Base-by-base conservation (phyloP, 2,329 filamentous ascomycete genomes). In the Fusarium falciforme region DNA sequence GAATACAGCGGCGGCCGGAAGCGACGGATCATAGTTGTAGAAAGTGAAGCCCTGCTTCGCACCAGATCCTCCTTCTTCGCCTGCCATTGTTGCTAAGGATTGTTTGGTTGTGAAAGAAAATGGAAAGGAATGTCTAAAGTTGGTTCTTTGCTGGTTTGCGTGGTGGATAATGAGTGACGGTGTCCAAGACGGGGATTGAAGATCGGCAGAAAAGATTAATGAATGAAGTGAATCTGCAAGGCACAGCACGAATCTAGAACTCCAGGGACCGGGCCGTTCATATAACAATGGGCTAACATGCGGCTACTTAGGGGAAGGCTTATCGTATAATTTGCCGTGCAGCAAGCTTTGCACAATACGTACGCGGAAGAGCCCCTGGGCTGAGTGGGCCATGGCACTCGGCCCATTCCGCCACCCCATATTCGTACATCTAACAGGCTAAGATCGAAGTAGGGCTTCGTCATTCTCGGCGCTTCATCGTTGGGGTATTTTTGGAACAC, bases 11-110 rank as follows among this genome's bases (percentile, higher is more conserved):
- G 86, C 87, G 3, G 84, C 82, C 0, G 81, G 78, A 6, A 83
- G 73, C 4, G 83, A 85, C 1, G 87, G 86, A 22, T 84, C 76
- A 76, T 88, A 88, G 55, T 85, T 84, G 78, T 88, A 89, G 22
- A 78, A 71, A 17, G 60, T 40, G 31, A 60, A 74, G 14, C 31
- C 60, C 31, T 42, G 31, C 31, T 52, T 27, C 17, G 5, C 47
- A 11, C 47, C 12, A 29, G 44, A 49, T 49, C 22, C 17, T 17
- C 10, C 16, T 27, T 29, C 27, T 9, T n/a, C 47, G 29, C 20
- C 54, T n/a, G 55, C 55, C 55, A 59, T 59, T n/a, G 17, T 20
- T 2, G 2, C 49, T 33, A n/a, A 33, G 10, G n/a, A 20, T 6
- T 3, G 5, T n/a, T 8, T 2, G 10, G 3, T 20, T 4, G 47